A percentile compares a stretch with the other conserved stretches of the same genome.
phyloP scores from a whole-genome alignment of 768 basidiomycete species.

The Tulasnella sp. region DNA sequence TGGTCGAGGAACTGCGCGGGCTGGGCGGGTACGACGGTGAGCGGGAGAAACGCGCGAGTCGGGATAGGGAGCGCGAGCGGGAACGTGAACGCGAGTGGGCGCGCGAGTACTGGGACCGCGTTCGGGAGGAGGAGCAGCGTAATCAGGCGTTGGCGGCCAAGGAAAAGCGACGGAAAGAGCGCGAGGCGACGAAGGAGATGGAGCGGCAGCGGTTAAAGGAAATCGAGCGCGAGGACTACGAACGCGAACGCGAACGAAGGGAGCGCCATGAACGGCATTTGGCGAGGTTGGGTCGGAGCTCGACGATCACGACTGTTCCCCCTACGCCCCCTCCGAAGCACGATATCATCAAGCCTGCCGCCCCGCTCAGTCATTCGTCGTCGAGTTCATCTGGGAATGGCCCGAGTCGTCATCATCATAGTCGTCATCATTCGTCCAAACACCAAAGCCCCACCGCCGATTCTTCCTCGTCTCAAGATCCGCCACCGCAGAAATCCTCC shows the following conservation, averaged over 20 bases:
- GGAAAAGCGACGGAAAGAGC: background rate
- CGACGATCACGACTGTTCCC: constrained; percentile 2
- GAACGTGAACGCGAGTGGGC: background rate
- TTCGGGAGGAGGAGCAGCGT: background rate
- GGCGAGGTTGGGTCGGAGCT: constrained; percentile 2
- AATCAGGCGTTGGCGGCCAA: background rate
- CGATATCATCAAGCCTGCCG: background rate
- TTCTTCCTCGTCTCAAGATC: background rate
- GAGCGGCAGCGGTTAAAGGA: background rate
- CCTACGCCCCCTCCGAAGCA: constrained; percentile 7
- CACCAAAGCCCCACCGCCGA: background rate
- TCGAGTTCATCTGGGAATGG: background rate
- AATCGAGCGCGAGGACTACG: background rate
- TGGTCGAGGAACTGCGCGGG: background rate
- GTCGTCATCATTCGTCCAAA: background rate
- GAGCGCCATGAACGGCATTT: background rate
- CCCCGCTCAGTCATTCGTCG: background rate
- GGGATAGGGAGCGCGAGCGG: background rate
- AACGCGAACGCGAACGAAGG: background rate
- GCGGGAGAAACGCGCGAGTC: background rate
- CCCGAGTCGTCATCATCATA: background rate
- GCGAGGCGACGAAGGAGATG: constrained; percentile 3
- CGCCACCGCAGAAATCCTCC: background rate
- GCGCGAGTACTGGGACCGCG: background rate
- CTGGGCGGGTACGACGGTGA: no score